Evolutionary conservation across 2,329 filamentous ascomycete species (phyloP).

Genomic region (Fusarium virguliforme): DNA sequence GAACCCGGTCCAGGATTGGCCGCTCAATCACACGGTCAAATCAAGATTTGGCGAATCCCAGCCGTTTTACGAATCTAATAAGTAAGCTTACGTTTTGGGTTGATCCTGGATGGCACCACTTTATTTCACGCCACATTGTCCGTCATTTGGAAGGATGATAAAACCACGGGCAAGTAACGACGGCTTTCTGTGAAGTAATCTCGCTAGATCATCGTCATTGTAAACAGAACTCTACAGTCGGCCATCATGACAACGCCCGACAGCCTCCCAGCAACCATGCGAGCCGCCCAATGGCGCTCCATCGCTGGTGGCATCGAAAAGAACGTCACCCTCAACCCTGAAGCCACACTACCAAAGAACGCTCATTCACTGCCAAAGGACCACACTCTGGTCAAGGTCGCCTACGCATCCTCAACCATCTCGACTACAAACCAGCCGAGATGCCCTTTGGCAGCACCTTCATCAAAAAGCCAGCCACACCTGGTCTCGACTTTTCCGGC

Average conservation of each 20-base stretch:
- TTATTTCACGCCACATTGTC: conserved; percentile 17
- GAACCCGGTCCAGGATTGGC: conserved; percentile 10
- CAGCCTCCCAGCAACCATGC: conserved; percentile 34
- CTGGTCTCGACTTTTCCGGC: conserved; percentile 43
- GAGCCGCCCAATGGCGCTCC: conserved; percentile 39
- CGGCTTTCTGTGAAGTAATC: too few species aligned
- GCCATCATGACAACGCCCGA: conserved; percentile 30
- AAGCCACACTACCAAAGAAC: conserved; percentile 27
- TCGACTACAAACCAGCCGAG: conserved; percentile 42
- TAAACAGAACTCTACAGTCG: not conserved
- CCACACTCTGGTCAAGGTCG: conserved; percentile 34
- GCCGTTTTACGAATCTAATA: not conserved
- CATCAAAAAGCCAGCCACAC: conserved; percentile 32
- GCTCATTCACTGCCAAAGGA: conserved; percentile 12
- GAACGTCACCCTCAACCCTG: conserved; percentile 18
- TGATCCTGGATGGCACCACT: conserved; percentile 21
- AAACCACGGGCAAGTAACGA: not conserved
- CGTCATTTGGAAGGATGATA: not conserved
- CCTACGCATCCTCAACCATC: conserved; percentile 45
- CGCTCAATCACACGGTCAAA: not conserved
- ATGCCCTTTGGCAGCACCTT: conserved; percentile 32
- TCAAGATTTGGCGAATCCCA: conserved; percentile 8
- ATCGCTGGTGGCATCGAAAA: conserved; percentile 41
- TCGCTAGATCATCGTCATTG: not conserved
- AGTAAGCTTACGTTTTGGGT: conserved; percentile 3